These are phyloP conservation scores for Lepidium didymum DNA, from an alignment of 345 rosid genomes.

Conservation along the genomic window DNA sequence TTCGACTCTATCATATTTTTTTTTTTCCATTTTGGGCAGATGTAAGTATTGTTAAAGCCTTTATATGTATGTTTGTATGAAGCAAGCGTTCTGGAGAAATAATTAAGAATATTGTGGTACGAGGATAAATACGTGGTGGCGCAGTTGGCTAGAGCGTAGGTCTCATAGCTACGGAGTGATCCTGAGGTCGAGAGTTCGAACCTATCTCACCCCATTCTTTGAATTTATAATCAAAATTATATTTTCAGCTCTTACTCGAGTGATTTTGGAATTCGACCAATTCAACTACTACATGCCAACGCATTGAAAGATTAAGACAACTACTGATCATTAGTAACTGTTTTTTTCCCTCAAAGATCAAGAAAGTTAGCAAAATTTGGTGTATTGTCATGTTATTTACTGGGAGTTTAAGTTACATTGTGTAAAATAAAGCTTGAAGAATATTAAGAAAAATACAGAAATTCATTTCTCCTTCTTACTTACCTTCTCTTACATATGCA, in stretches of 20 bases:
- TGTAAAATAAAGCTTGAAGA: not conserved
- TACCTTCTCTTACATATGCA: not conserved
- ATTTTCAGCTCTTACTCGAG: not conserved
- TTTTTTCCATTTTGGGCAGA: too few species aligned
- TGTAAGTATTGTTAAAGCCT: too few species aligned
- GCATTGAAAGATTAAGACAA: not conserved
- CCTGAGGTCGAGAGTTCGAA: constrained; percentile 96
- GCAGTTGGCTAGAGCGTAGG: constrained; percentile 99
- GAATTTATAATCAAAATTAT: not conserved
- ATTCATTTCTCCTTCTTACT: not conserved
- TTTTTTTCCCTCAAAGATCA: not conserved
- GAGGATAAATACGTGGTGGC: too few species aligned
- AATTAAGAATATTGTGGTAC: too few species aligned
- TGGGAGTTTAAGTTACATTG: too few species aligned
- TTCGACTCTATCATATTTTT: too few species aligned
- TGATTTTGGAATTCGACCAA: not conserved
- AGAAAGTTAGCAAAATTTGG: not conserved
- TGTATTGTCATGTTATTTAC: not conserved
- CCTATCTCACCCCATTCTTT: constrained; percentile 77
- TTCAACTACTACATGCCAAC: not conserved
- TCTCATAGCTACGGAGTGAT: constrained; percentile 84
- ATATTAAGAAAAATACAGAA: not conserved
- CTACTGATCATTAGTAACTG: not conserved
- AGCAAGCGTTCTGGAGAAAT: too few species aligned
- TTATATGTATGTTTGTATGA: too few species aligned